Conservation (phyloP, 192 early-diverging fungal species). For the Coemansia reversa region DNA sequence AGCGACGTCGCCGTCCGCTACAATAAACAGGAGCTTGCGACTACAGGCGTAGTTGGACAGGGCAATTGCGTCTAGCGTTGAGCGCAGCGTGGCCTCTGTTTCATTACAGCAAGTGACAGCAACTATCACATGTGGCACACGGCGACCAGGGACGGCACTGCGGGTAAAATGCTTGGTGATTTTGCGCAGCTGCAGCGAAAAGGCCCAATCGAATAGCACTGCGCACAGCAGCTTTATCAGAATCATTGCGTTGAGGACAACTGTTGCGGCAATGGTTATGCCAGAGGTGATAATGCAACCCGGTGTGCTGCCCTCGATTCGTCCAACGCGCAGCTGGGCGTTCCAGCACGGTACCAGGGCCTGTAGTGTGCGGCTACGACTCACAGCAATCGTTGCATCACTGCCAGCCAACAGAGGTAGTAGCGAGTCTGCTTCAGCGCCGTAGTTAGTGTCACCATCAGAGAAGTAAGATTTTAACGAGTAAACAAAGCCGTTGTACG, state of each 20-base stretch:
- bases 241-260: constrained; percentile 62
- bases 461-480: constrained; percentile 53
- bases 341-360: constrained; percentile 58
- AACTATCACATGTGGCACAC: constrained; percentile 54
- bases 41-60: constrained; percentile 79
- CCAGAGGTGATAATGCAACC: constrained; percentile 68
- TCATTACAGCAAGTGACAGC: constrained; percentile 92
- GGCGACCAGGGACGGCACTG: constrained; percentile 5
- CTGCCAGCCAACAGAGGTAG: constrained; percentile 29
- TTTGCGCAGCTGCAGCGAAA: constrained; percentile 56
- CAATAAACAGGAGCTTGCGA: constrained; percentile 80
- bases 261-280: constrained; percentile 59
- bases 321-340: constrained; percentile 67
- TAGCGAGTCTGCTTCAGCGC: constrained; percentile 5
- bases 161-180: constrained; percentile 37
- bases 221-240: constrained; percentile 67
- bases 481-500: constrained; percentile 71
- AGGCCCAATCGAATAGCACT: constrained; percentile 74
- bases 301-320: constrained; percentile 69
- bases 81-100: constrained; percentile 68
- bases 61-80: constrained; percentile 85
- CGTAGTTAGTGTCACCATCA: constrained; percentile 57
- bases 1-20: constrained; percentile 87
- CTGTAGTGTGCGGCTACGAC: constrained; percentile 57
- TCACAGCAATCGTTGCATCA: constrained; percentile 66